A percentile compares a stretch with the other conserved stretches of the same genome.
Conservation (phyloP, 2,329 filamentous ascomycete genomes). For the Westerdykella sp. region DNA sequence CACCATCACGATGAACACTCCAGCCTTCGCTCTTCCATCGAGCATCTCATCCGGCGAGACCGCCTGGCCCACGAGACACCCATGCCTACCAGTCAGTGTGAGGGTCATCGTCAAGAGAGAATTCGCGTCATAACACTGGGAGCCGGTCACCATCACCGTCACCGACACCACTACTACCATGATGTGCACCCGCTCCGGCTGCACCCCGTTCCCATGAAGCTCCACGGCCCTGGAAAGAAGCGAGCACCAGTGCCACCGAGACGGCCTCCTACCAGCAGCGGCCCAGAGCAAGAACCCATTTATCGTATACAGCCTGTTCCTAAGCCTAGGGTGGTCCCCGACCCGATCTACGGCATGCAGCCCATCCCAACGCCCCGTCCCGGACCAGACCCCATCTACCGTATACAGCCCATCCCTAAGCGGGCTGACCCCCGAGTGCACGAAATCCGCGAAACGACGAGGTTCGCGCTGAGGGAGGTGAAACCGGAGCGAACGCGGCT, state of each 20-base stretch:
- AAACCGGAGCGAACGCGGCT: slow-evolving; percentile 11
- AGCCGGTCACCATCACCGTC: slow-evolving; percentile 8
- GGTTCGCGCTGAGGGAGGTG: slow-evolving; percentile 17
- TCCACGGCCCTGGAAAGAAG: slow-evolving; percentile 19
- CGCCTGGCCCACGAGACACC: background rate
- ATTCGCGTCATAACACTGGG: slow-evolving; percentile 19
- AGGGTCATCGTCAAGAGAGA: slow-evolving; percentile 13
- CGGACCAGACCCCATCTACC: slow-evolving; percentile 21
- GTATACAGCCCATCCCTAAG: slow-evolving; percentile 20
- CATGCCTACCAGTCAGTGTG: background rate
- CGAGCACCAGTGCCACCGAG: slow-evolving; percentile 8
- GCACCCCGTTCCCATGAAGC: slow-evolving; percentile 2
- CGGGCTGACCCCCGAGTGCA: slow-evolving; percentile 10
- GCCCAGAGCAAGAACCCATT: slow-evolving; percentile 14
- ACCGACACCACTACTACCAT: slow-evolving; percentile 10
- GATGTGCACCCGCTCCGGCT: background rate
- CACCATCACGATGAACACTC: slow-evolving; percentile 12
- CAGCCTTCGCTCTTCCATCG: slow-evolving; percentile 18
- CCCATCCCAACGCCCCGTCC: slow-evolving; percentile 12
- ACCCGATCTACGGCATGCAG: slow-evolving; percentile 27
- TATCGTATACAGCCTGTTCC: slow-evolving; percentile 27
- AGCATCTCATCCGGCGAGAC: slow-evolving; percentile 21
- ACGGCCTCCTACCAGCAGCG: slow-evolving; percentile 7
- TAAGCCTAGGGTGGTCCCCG: slow-evolving; percentile 6
- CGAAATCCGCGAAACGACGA: slow-evolving; percentile 21